These are phyloP conservation scores for Gymnopus androsaceus DNA, from an alignment of 1,284 basidiomycete genomes.

Conservation along the genomic window DNA sequence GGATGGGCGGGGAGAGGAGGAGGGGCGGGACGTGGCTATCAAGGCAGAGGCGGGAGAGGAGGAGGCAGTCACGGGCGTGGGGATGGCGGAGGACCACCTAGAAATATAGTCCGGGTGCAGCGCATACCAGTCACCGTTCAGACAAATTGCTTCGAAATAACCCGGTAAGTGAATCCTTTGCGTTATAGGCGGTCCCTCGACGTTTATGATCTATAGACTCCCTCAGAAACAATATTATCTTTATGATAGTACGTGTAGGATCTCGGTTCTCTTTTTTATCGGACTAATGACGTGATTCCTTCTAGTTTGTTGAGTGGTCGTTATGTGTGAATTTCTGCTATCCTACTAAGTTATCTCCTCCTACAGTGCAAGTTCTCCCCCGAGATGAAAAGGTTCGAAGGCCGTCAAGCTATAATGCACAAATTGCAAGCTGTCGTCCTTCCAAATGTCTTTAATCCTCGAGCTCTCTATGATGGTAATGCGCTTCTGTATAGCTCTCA, in stretches of 20 bases:
- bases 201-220: slow-evolving; percentile 12
- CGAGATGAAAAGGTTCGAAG: slow-evolving; percentile 20
- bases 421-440: slow-evolving; percentile 34
- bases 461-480: slow-evolving; percentile 44
- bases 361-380: slow-evolving; percentile 25
- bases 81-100: neutral
- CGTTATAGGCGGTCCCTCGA: neutral
- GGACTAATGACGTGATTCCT: neutral
- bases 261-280: neutral
- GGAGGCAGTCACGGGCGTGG: neutral
- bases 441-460: slow-evolving; percentile 37
- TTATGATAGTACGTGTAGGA: slow-evolving; percentile 38
- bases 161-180: slow-evolving; percentile 7
- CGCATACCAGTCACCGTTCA: neutral
- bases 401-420: slow-evolving; percentile 35
- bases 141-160: slow-evolving; percentile 32
- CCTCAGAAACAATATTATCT: slow-evolving; percentile 31
- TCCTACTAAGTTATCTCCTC: neutral
- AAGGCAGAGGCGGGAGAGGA: neutral
- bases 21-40: neutral
- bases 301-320: slow-evolving; percentile 6
- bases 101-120: neutral
- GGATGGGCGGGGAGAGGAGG: neutral
- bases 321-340: neutral
- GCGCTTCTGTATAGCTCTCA: slow-evolving; percentile 41